Base-by-base conservation (phyloP, 495 filamentous ascomycete species). In the Mytilinidion resinicola region DNA sequence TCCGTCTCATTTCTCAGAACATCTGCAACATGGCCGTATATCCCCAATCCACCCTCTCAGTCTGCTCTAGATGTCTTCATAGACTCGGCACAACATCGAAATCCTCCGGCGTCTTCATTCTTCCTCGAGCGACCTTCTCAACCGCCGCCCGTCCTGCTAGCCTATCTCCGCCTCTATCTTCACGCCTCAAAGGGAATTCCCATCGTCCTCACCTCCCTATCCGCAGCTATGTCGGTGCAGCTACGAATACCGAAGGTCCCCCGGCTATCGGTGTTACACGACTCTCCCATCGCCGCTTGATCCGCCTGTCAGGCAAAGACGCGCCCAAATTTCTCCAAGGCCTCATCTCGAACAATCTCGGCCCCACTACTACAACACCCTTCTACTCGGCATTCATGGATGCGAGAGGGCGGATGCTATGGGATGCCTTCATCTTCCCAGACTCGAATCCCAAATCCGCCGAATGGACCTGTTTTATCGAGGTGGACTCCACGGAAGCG, bases 361-460 rank as follows among this genome's bases (percentile, higher is more conserved):
- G 73, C 60, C 70, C 63, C 67, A 66, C 59, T 55, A 65, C 60
- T 0, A 42, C 57, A 21, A 67, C 57, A 30, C 70, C 68, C 48
- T 82, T 82, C 69, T 96, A 95, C 73, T 76, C 82, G 20, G 88
- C 84, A 1, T 96, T 98, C 67, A 80, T 98, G 11, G 95, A 85
- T 62, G 89, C 90, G 17, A 81, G 85, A 61, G 91, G 93, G 43
- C 80, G 89, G 41, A 77, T 96, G 9, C 75, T 96, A 25, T 82
- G 91, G 72, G 93, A 98, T 70, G 87, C 89, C 25, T 96, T 96
- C 74, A 77, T 98, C 33, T 96, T 93, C 76, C 84, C 84, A 10
- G 57, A 63, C 12, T 14, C 60, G 9, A 52, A 60, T 25, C 64
- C 39, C 15, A 48, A 9, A 21, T 33, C 53, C 53, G 61, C 57